Evolutionary conservation across 805 yeast genomes (phyloP).

Genomic region (Groenewaldozyma tartarivorans): DNA sequence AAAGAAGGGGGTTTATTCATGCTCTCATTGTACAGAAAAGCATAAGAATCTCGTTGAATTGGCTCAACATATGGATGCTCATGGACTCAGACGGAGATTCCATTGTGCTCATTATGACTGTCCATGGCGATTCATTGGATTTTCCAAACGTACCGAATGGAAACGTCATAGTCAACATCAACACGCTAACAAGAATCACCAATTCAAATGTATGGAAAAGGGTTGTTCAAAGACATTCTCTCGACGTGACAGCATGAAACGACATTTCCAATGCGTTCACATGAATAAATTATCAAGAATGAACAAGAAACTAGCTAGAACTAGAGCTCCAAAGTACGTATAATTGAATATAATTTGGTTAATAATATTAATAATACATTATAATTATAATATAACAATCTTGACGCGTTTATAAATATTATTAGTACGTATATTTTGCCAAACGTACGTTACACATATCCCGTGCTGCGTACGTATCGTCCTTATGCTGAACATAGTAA

Average conservation of each 20-base stretch:
- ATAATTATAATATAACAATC: no score
- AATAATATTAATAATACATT: no score
- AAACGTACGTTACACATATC: no score
- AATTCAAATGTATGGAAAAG: conserved; percentile 13
- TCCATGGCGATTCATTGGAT: conserved; percentile 36
- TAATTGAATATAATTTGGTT: no score
- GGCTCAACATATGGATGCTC: conserved; percentile 30
- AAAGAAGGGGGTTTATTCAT: conserved; percentile 32
- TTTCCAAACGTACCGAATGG: conserved; percentile 29
- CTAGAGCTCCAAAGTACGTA: no score
- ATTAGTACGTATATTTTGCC: no score
- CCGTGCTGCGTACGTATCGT: no score
- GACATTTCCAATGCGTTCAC: conserved; percentile 31
- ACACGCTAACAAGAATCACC: conserved; percentile 16
- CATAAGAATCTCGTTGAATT: conserved; percentile 27
- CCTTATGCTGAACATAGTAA: no score
- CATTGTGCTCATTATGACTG: conserved; percentile 29
- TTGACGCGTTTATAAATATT: no score
- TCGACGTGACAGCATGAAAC: conserved; percentile 28
- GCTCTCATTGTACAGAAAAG: conserved; percentile 29
- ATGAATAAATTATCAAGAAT: conserved; percentile 31
- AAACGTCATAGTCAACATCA: conserved; percentile 26
- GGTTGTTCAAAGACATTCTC: conserved; percentile 21
- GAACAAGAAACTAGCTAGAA: neutral
- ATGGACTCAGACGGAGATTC: conserved; percentile 27